These are phyloP conservation scores for Fusarium penzigii DNA, from an alignment of 2,329 filamentous ascomycete species.

Conservation along the genomic window DNA sequence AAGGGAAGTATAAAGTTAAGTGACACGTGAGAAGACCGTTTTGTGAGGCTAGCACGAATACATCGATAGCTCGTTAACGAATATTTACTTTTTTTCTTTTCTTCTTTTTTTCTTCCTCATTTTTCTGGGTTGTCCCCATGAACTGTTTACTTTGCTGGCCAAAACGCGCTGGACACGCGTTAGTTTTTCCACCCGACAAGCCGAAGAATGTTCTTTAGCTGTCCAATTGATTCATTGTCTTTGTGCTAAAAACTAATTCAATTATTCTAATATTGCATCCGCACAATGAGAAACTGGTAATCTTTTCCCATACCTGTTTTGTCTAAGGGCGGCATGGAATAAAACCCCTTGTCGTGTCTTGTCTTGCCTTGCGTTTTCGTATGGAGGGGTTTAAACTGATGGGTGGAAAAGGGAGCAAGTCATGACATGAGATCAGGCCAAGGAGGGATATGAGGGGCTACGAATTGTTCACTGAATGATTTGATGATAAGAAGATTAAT, in stretches of 20 bases:
- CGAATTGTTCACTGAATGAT: too few species aligned
- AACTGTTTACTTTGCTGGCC: too few species aligned
- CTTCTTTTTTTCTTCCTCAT: too few species aligned
- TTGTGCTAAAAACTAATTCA: too few species aligned
- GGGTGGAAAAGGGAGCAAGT: neutral
- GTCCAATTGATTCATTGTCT: too few species aligned
- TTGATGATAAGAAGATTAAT: too few species aligned
- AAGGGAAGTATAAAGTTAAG: neutral
- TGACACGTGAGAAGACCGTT: neutral
- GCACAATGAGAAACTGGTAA: too few species aligned
- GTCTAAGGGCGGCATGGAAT: conserved; percentile 21
- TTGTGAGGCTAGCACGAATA: neutral
- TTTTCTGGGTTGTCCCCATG: too few species aligned
- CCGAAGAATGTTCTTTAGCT: too few species aligned
- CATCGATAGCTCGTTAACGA: neutral
- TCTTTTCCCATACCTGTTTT: neutral
- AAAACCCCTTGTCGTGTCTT: neutral
- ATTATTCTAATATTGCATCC: too few species aligned
- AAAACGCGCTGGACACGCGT: neutral
- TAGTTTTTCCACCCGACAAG: neutral
- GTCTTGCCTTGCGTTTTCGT: neutral
- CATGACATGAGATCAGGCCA: neutral
- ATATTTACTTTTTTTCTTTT: neutral
- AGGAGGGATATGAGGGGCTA: neutral
- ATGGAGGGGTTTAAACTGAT: neutral